Evolutionary conservation across 2,329 filamentous ascomycete species (phyloP).

Genomic region (Talaromyces atroroseus): DNA sequence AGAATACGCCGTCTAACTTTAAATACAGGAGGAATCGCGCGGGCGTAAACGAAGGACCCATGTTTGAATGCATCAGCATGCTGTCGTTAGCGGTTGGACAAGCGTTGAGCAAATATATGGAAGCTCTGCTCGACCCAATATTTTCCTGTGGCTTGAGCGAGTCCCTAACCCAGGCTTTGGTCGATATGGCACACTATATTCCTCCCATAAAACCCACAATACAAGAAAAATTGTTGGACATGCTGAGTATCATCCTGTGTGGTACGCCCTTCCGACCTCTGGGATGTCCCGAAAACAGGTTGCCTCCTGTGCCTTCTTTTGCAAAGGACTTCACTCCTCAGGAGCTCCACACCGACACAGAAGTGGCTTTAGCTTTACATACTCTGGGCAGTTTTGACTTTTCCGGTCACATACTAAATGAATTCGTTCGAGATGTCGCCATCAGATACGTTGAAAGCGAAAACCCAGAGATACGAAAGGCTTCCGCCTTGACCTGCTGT

Average conservation of each 20-base stretch:
- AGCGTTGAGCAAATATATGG: constrained; percentile 97
- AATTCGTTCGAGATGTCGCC: constrained; percentile 96
- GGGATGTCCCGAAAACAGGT: constrained; percentile 83
- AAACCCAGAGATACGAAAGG: constrained; percentile 86
- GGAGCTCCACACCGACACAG: constrained; percentile 74
- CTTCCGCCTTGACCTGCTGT: constrained; percentile 92
- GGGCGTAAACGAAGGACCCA: constrained; percentile 61
- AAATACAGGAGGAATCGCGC: constrained; percentile 49
- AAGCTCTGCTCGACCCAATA: constrained; percentile 87
- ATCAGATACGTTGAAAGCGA: constrained; percentile 98
- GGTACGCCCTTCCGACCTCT: constrained; percentile 88
- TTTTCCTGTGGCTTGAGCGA: constrained; percentile 94
- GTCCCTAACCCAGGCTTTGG: constrained; percentile 87
- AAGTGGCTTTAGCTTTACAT: constrained; percentile 88
- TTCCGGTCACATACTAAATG: constrained; percentile 81
- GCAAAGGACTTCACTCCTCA: constrained; percentile 80
- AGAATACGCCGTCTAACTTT: constrained; percentile 9
- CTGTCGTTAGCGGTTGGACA: constrained; percentile 92
- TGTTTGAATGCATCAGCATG: constrained; percentile 97
- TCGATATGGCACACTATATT: constrained; percentile 99
- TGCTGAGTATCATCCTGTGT: constrained; percentile 89
- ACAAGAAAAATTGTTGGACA: constrained; percentile 87
- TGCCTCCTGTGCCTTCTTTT: constrained; percentile 74
- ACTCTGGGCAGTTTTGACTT: constrained; percentile 99
- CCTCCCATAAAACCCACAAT: constrained; percentile 89